Conservation (phyloP, 176 grass and related monocot species). For the Raddia distichophylla region DNA sequence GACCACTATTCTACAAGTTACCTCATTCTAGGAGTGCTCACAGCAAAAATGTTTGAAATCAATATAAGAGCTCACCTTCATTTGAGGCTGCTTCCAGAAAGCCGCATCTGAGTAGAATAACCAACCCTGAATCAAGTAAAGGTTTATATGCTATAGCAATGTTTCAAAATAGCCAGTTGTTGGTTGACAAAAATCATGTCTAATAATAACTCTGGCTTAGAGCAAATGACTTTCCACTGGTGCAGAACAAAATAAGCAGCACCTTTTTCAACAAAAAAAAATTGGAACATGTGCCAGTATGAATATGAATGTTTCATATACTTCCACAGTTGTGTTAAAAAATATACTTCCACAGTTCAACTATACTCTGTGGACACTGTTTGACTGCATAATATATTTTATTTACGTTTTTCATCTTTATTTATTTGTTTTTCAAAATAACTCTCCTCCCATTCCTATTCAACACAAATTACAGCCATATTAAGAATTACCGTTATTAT, state of each 20-base stretch:
- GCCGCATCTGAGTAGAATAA: slow-evolving; percentile 79
- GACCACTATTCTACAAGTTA: slow-evolving; percentile 21
- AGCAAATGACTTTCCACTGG: slow-evolving; percentile 1
- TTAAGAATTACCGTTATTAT: not conserved
- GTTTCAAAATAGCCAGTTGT: slow-evolving; percentile 7
- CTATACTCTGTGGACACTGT: not conserved
- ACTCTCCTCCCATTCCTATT: not conserved
- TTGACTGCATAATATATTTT: not conserved
- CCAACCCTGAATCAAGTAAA: slow-evolving; percentile 79
- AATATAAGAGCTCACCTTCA: slow-evolving; percentile 66
- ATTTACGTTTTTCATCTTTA: not conserved
- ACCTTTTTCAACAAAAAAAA: not conserved
- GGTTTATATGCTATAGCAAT: not conserved
- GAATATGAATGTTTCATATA: not conserved
- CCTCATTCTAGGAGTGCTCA: slow-evolving; percentile 28
- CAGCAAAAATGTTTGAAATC: not conserved
- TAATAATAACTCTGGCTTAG: not conserved
- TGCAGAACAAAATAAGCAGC: not conserved
- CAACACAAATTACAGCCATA: not conserved
- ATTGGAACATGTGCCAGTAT: not conserved
- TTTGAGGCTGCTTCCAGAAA: slow-evolving; percentile 93
- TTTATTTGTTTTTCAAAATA: not conserved
- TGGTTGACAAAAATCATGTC: slow-evolving; percentile 15
- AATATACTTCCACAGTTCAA: not conserved
- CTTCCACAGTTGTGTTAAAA: not conserved